Evolutionary conservation across 1,139 yeast species (phyloP), one percentile per base, ranked within the genome.

Genomic region (Ogataea hybrid): DNA sequence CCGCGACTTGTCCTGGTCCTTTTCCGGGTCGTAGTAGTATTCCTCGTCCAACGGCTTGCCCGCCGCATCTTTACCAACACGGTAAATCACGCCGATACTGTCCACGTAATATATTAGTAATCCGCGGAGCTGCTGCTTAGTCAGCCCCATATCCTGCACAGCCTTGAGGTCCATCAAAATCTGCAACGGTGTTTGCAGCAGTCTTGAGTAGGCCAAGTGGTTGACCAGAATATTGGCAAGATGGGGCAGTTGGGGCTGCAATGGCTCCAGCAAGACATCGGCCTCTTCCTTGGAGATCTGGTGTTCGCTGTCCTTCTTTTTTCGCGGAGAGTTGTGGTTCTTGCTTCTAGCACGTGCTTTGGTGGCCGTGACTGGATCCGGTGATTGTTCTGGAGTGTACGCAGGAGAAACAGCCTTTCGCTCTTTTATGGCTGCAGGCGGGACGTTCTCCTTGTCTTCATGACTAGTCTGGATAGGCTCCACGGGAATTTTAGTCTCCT

Each of bases 11-110:
- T 90, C 96, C 27, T 66, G 64, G 62, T 92, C 98, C 40, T 81
- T 75, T 54, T 88, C 97, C 4, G 90, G 82, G 49, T 84, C 80
- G 57, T 92, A 92, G 62, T 88, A 92, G 59, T 87, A 92, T 62
- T 92, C 97, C 58, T 88, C 95, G 52, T 90, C 97, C 50, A 92
- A 70, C 5, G 88, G 88, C 62, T 88, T 87, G 11, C 97, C 97
- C 2, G 97, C 95, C 4, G 97, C 97, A 64, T 92, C 97, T 62
- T 88, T 90, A 39, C 97, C 97, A 47, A 77, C 73, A 62, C 97
- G 82, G 55, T 80, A 77, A 49, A 92, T 89, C 9, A 85, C 82
- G 11, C 97, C 97, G 43, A 90, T 75, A 54, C 94, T 82, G 10
- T 44, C 48, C 28, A 77, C 67, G 40, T 68, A 62, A 44, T 71